These are phyloP conservation scores for Leccinum barrowsii DNA, from an alignment of 768 basidiomycete genomes.

Conservation along the genomic window DNA sequence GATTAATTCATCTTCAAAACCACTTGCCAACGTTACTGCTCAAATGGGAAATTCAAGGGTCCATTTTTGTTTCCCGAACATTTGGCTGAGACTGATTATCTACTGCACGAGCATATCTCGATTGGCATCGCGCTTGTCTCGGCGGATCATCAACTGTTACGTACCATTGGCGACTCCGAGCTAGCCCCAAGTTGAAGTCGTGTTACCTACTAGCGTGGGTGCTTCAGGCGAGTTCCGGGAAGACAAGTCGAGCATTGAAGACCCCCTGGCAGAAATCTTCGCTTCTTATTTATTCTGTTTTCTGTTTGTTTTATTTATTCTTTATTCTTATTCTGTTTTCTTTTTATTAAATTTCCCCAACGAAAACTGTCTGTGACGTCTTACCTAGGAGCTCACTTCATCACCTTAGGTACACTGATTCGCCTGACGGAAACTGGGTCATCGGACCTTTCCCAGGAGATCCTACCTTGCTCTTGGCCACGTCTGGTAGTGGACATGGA, in stretches of 20 bases:
- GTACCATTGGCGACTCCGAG: background rate
- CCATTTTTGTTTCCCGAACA: background rate
- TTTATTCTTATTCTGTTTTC: background rate
- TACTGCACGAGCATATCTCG: too few relatives aligned
- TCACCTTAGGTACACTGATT: conserved; percentile 77
- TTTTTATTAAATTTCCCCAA: background rate
- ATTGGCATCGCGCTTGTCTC: background rate
- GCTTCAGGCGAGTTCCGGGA: background rate
- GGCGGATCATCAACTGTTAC: too few relatives aligned
- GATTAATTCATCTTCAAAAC: background rate
- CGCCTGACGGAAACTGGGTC: conserved; percentile 84
- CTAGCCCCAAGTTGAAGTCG: background rate
- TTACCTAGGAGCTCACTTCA: background rate
- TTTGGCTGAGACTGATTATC: too few relatives aligned
- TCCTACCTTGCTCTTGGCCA: conserved; percentile 69
- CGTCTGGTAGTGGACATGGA: conserved; percentile 85
- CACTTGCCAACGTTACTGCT: background rate
- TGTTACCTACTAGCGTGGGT: background rate
- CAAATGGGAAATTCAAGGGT: background rate
- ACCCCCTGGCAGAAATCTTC: conserved; percentile 8
- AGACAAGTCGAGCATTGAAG: background rate
- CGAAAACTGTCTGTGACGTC: background rate
- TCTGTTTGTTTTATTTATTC: background rate
- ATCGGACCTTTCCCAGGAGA: conserved; percentile 70
- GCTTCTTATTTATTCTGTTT: background rate